phyloP scores from a whole-genome alignment of 2,329 filamentous ascomycete species.

The Aspergillus neoniger region DNA sequence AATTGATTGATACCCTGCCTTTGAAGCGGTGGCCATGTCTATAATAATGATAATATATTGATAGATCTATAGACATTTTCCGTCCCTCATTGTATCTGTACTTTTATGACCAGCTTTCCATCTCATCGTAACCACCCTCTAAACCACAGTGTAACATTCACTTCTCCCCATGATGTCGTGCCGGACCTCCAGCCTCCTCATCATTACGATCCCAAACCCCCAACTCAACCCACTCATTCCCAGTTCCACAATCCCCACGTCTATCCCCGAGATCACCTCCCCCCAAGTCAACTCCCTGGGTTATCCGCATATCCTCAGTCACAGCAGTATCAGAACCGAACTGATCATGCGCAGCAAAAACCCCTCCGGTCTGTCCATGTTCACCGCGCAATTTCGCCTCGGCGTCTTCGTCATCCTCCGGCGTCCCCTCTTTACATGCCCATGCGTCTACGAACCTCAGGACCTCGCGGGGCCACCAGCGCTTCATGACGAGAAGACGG shows the following conservation, averaged over 20 bases:
- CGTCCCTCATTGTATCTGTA: not conserved
- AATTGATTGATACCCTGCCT: slow-evolving; percentile 14
- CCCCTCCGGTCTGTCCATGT: not conserved
- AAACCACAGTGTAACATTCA: not conserved
- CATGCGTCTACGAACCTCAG: slow-evolving; percentile 54
- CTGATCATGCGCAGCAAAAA: not conserved
- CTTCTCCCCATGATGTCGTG: not conserved
- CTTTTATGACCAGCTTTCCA: not conserved
- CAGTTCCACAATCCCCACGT: not conserved
- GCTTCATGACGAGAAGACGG: slow-evolving; percentile 62
- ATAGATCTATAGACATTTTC: slow-evolving; percentile 9
- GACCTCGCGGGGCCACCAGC: slow-evolving; percentile 60
- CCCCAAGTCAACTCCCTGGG: not conserved
- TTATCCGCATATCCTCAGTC: not conserved
- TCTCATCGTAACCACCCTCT: not conserved
- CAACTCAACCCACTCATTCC: slow-evolving; percentile 4
- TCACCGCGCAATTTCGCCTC: slow-evolving; percentile 5
- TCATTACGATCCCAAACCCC: not conserved
- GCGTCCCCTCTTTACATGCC: slow-evolving; percentile 56
- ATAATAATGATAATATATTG: not conserved
- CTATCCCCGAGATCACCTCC: not conserved
- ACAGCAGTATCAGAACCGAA: not conserved
- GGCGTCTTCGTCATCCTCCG: slow-evolving; percentile 51
- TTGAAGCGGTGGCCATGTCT: slow-evolving; percentile 16
- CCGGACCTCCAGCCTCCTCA: not conserved